Conservation (phyloP, 768 basidiomycete species). For the Agaricus blazei region DNA sequence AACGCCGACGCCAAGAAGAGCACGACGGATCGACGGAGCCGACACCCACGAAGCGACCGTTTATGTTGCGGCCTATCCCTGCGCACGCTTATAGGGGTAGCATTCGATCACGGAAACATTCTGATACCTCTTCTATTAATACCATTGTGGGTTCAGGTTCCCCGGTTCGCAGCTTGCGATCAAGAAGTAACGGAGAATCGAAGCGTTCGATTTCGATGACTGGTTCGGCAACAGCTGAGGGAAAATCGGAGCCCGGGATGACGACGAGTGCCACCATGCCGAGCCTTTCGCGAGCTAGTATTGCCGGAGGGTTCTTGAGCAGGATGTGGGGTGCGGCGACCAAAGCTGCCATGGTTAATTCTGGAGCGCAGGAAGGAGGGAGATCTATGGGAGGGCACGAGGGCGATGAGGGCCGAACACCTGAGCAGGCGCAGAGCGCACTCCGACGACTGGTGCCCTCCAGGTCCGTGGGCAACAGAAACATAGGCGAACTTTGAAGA, state of each 20-base stretch:
- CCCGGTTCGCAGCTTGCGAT: constrained; percentile 12
- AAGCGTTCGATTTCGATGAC: constrained; percentile 13
- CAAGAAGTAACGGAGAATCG: constrained; percentile 4
- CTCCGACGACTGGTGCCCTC: constrained; percentile 7
- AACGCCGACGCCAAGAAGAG: constrained; percentile 10
- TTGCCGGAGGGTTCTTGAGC: constrained; percentile 53
- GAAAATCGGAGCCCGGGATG: constrained; percentile 19
- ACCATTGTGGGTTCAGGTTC: constrained; percentile 31
- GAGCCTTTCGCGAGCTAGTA: constrained; percentile 21
- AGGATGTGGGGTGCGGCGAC: constrained; percentile 69
- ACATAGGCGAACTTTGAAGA: neutral
- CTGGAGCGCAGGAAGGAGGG: neutral
- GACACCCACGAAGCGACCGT: constrained; percentile 32
- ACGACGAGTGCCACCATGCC: constrained; percentile 29
- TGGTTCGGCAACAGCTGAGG: constrained; percentile 20
- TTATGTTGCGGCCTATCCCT: constrained; percentile 43
- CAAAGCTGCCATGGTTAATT: constrained; percentile 3
- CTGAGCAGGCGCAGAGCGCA: neutral
- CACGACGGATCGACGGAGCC: constrained; percentile 17
- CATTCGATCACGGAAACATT: constrained; percentile 32
- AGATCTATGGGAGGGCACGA: neutral
- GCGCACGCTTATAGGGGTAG: constrained; percentile 20
- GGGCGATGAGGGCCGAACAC: neutral
- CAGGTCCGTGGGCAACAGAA: constrained; percentile 4
- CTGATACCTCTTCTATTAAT: constrained; percentile 47